phyloP scores from a whole-genome alignment of 2,329 filamentous ascomycete genomes.

The Calonectria ilicicola region DNA sequence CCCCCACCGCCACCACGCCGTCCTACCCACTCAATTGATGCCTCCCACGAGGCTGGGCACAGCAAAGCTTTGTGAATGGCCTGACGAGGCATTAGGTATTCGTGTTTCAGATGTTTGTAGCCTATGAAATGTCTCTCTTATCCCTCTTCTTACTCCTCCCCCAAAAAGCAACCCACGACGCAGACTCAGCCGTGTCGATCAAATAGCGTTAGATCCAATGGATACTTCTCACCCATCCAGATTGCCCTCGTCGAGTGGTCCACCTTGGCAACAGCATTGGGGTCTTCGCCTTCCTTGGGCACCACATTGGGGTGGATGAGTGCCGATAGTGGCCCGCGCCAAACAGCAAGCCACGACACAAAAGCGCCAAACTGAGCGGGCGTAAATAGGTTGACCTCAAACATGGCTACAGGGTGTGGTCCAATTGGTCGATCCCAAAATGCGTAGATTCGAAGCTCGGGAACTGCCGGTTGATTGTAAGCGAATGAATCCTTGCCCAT shows the following conservation, averaged over 20 bases:
- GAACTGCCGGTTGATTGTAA: constrained; percentile 64
- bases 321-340: constrained; percentile 82
- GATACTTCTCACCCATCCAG: constrained; percentile 78
- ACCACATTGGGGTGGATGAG: constrained; percentile 87
- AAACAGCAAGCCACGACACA: constrained; percentile 84
- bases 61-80: not conserved
- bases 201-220: constrained; percentile 60
- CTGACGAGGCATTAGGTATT: not conserved
- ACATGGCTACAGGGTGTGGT: constrained; percentile 88
- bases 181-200: constrained; percentile 20
- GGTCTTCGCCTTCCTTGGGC: constrained; percentile 49
- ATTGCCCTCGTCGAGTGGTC: constrained; percentile 78
- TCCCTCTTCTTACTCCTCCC: not conserved
- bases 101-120: not conserved
- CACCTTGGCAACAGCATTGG: constrained; percentile 51
- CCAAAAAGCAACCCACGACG: not conserved
- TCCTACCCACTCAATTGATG: not conserved
- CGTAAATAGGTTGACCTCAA: constrained; percentile 90
- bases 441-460: constrained; percentile 84
- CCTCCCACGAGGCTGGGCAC: constrained; percentile 1
- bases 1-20: constrained; percentile 1
- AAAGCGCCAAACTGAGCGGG: constrained; percentile 92
- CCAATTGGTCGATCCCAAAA: constrained; percentile 84
- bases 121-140: not conserved
- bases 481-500: not conserved